These are phyloP conservation scores for Fusarium xylarioides DNA, from an alignment of 2,329 filamentous ascomycete genomes.

Conservation along the genomic window DNA sequence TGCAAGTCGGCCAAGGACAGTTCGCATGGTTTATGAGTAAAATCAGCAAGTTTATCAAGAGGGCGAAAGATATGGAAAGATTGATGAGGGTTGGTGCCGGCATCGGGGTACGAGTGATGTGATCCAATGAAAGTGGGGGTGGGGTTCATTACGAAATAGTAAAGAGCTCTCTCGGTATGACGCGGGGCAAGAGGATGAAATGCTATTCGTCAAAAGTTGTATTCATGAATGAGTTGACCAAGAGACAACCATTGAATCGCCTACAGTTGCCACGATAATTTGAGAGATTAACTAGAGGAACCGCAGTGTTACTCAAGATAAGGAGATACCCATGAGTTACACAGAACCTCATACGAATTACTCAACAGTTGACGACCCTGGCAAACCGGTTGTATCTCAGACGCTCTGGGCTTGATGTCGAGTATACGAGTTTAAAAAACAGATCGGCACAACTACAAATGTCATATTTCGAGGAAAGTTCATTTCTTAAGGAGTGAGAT, in stretches of 20 bases:
- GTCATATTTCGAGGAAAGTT: neutral
- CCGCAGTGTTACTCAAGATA: neutral
- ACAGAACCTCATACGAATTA: neutral
- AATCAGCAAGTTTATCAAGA: neutral
- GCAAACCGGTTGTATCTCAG: neutral
- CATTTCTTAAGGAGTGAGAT: neutral
- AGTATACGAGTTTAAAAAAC: neutral
- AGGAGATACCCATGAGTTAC: neutral
- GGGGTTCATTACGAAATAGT: conserved; percentile 27
- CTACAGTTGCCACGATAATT: neutral
- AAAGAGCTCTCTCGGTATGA: neutral
- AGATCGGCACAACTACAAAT: neutral
- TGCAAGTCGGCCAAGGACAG: conserved; percentile 14
- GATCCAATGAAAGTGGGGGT: conserved; percentile 26
- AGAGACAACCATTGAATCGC: neutral
- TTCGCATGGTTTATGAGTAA: conserved; percentile 27
- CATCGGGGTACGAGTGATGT: conserved; percentile 15
- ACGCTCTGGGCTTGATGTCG: neutral
- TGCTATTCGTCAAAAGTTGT: conserved; percentile 11
- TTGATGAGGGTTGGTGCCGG: conserved; percentile 9
- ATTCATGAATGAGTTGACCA: neutral
- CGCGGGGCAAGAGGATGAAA: conserved; percentile 19
- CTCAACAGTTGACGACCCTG: neutral
- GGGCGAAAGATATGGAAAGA: neutral
- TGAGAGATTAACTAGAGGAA: neutral